Conservation (phyloP, 352 stramenopile species). For the Phytophthora ramorum region DNA sequence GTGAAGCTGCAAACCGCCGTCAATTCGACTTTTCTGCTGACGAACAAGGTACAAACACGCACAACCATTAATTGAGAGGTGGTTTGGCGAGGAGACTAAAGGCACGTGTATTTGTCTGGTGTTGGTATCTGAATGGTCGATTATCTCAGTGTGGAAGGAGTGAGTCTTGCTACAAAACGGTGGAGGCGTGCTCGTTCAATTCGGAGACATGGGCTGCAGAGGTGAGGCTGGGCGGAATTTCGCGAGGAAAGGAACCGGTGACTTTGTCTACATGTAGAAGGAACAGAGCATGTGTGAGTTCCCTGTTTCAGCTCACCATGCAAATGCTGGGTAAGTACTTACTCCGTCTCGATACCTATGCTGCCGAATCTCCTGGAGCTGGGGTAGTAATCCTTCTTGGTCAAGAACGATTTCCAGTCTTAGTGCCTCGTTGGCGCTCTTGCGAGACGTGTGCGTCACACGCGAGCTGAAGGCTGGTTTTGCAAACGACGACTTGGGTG, state of each 20-base stretch:
- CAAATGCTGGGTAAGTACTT: constrained; percentile 6
- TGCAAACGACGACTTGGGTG: constrained; percentile 9
- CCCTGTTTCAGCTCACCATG: background rate
- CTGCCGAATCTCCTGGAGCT: constrained; percentile 58
- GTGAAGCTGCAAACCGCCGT: constrained; percentile 40
- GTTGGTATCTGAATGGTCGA: background rate
- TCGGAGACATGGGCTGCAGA: constrained; percentile 38
- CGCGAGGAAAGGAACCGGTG: constrained; percentile 42
- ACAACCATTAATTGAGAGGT: too few relatives aligned
- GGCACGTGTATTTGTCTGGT: constrained; percentile 13
- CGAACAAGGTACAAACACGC: constrained; percentile 21
- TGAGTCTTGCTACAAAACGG: constrained; percentile 11
- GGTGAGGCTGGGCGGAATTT: constrained; percentile 41
- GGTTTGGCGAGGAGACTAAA: constrained; percentile 1
- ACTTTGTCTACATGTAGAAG: constrained; percentile 19
- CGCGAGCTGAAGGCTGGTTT: constrained; percentile 28
- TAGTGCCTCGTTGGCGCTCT: constrained; percentile 65
- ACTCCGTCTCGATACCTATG: constrained; percentile 64
- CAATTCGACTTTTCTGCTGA: constrained; percentile 56
- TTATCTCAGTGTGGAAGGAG: constrained; percentile 17
- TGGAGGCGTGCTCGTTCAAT: constrained; percentile 4
- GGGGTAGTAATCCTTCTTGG: constrained; percentile 60
- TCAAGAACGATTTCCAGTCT: constrained; percentile 67
- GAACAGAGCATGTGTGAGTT: constrained; percentile 5
- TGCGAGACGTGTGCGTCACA: constrained; percentile 70